These are phyloP conservation scores for Ophiostoma sp. DNA, from an alignment of 2,329 filamentous ascomycete species.

Conservation along the genomic window DNA sequence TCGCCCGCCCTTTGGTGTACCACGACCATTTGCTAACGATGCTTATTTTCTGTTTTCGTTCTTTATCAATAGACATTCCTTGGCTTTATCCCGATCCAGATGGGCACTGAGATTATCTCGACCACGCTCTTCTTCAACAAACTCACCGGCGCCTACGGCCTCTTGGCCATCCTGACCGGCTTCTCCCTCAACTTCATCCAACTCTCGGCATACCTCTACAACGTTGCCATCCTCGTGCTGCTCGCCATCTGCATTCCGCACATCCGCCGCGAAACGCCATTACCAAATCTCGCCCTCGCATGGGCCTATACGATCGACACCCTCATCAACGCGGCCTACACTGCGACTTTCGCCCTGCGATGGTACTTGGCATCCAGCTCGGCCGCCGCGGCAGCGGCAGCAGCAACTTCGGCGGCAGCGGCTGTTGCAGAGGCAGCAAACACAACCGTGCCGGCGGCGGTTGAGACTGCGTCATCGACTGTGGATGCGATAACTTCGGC, in stretches of 20 bases:
- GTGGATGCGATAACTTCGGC: not conserved
- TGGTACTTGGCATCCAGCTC: conserved; percentile 66
- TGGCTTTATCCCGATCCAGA: conserved; percentile 81
- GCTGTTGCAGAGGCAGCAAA: not conserved
- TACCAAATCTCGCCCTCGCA: conserved; percentile 77
- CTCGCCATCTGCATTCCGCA: conserved; percentile 73
- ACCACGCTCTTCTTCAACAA: conserved; percentile 88
- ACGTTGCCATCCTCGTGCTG: conserved; percentile 66
- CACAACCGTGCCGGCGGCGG: conserved; percentile 7
- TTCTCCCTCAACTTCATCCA: conserved; percentile 80
- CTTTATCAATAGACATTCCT: conserved; percentile 67
- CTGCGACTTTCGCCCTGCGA: conserved; percentile 73
- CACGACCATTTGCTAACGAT: conserved; percentile 1
- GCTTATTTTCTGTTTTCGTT: not conserved
- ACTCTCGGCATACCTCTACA: conserved; percentile 90
- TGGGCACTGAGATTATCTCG: conserved; percentile 81
- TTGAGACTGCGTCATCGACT: not conserved
- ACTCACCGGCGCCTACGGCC: conserved; percentile 83
- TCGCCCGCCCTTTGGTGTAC: not conserved
- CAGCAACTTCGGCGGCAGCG: not conserved
- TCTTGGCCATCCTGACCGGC: conserved; percentile 85
- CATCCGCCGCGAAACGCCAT: conserved; percentile 74
- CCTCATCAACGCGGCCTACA: conserved; percentile 78
- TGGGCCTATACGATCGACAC: conserved; percentile 86
- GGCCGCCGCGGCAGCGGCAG: conserved; percentile 15